Base-by-base conservation (phyloP, 1,284 basidiomycete species). In the Ganoderma multipileum region DNA sequence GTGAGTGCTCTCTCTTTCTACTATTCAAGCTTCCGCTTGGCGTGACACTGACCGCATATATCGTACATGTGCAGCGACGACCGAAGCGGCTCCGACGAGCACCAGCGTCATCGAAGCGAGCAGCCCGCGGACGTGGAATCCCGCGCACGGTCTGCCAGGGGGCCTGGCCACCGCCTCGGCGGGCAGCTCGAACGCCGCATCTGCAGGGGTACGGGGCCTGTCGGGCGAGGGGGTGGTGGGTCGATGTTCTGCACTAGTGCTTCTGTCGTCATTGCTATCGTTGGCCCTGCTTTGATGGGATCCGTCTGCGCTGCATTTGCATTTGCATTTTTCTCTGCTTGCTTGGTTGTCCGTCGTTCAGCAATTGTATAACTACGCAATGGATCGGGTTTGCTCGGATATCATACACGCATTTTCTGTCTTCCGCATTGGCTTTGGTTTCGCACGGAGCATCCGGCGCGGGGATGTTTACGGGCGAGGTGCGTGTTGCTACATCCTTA, bases 11-110 rank as follows among this genome's bases (percentile, higher is more conserved):
- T 12, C 3, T 52, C 11, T 9, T 42, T 9, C 8, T 26, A 30
- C n/a, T 16, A 33, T 33, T 33, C 33, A 8, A 23, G 68, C 62
- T 44, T 44, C 66, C 41, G 42, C 36, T 30, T 12, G 64, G 66
- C 28, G 20, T 50, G 18, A 66, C 66, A 4, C 66, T 68, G 16
- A 72, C 71, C 5, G 60, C 28, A 11, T 69, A 68, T 62, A 68
- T 52, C 36, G 18, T 20, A 20, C 66, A 68, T 23, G 59, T 69
- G 38, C 18, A 55, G 52, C 52, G 52, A 55, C 28, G 28, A 36
- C 57, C 39, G 71, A 72, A 62, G 64, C 33, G 26, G 41, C 42
- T n/a, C 26, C 65, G 28, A 52, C 61, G 30, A 28, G 42, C 42
- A 28, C 42, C 42, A 41, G 28, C 28, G 60, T 41, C 41, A 28